A percentile compares a stretch with the other conserved stretches of the same genome.
These are phyloP conservation scores for Neurospora sp. DNA, from an alignment of 495 filamentous ascomycete genomes.

Conservation along the genomic window DNA sequence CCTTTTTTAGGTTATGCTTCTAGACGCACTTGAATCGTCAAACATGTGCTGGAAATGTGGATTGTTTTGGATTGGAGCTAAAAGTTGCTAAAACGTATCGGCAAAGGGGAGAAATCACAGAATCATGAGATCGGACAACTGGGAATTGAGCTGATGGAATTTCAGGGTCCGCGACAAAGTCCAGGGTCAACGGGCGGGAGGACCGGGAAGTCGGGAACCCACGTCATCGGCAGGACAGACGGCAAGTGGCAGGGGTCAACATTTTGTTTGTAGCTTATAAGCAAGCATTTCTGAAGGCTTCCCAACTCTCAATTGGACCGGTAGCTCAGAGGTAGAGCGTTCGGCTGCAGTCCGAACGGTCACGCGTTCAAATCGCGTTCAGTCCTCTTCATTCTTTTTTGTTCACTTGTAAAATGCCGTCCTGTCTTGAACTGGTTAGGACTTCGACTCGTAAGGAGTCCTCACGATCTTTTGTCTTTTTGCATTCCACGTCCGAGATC, in stretches of 20 bases:
- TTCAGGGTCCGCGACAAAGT: background rate
- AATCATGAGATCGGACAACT: background rate
- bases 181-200: background rate
- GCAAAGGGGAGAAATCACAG: background rate
- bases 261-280: background rate
- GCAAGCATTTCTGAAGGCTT: accelerated
- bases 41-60: background rate
- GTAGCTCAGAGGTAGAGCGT: background rate
- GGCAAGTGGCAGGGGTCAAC: background rate
- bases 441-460: no score
- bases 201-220: background rate
- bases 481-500: no score
- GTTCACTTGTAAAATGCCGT: no score
- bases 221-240: background rate
- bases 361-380: background rate
- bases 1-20: background rate
- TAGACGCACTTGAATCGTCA: background rate
- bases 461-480: no score
- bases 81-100: background rate
- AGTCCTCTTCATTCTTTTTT: background rate
- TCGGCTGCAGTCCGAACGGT: background rate
- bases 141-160: background rate
- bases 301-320: background rate
- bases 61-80: background rate
- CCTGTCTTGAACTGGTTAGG: no score